A percentile compares a stretch with the other conserved stretches of the same genome.
Evolutionary conservation across 1,284 basidiomycete genomes (phyloP).

Genomic region (Naganishia sp.): DNA sequence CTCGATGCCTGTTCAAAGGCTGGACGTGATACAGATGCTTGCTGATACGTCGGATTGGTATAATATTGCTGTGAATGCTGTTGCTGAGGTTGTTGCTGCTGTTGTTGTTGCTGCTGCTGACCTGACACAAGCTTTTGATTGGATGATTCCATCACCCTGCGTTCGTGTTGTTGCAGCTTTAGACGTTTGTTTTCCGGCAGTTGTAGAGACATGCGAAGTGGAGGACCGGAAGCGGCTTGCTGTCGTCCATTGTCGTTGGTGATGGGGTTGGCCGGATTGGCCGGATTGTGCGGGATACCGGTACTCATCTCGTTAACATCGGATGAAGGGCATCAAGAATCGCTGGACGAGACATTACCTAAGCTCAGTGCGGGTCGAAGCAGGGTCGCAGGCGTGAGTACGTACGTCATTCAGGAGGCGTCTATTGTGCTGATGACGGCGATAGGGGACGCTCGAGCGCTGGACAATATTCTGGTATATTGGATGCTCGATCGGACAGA

Average conservation of each 20-base stretch:
- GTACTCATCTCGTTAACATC: conserved; percentile 19
- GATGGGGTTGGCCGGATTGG: conserved; percentile 1
- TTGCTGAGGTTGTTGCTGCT: conserved; percentile 8
- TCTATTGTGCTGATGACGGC: neutral
- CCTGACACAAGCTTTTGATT: neutral
- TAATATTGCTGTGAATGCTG: conserved; percentile 11
- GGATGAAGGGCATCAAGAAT: conserved; percentile 8
- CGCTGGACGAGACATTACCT: conserved; percentile 14
- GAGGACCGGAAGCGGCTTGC: neutral
- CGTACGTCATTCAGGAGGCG: neutral
- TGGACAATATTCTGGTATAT: too few species aligned
- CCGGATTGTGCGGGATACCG: conserved; percentile 1
- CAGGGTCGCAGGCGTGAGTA: neutral
- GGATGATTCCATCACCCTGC: neutral
- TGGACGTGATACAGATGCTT: conserved; percentile 21
- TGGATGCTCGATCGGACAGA: too few species aligned
- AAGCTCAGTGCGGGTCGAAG: neutral
- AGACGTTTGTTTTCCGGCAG: conserved; percentile 31
- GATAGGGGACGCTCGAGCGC: neutral
- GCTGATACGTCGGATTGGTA: conserved; percentile 14
- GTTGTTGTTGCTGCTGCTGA: conserved; percentile 26
- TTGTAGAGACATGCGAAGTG: conserved; percentile 24
- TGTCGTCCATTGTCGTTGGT: neutral
- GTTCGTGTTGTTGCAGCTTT: conserved; percentile 29
- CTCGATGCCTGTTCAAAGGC: conserved; percentile 11